Evolutionary conservation across 768 basidiomycete genomes (phyloP), one percentile per base, ranked within the genome.

Genomic region (Leucocoprinus leucothites): DNA sequence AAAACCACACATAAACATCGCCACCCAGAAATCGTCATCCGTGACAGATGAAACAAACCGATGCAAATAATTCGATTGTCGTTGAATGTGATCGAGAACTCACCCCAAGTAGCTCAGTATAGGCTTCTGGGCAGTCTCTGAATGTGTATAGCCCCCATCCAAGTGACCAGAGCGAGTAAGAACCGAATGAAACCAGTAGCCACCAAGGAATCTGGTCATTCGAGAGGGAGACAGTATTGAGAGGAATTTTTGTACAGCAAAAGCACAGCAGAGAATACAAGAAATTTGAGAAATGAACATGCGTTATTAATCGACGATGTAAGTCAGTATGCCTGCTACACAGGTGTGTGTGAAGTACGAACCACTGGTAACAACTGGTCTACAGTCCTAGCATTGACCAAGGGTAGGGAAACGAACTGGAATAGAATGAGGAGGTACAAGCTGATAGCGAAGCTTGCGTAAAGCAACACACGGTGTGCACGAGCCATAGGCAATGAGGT

Each of bases 101-200:
- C 64, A 87, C 87, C 63, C 67, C 63, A 60, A 89, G 72, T 51
- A 91, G 67, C 66, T 88, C 86, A 11, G 79, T 74, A 60, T 91
- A 89, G 3, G 90, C 89, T 60, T 91, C 88, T 38, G 88, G 86
- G 65, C 88, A 89, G 61, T 92, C 90, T 62, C 81, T 72, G 62
- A 90, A 87, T 2, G 84, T 84, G 60, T 83, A 79, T 41, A 91
- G 64, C 1, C 89, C 90, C 78, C 82, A 81, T 9, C 91, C 89
- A 18, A 92, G 80, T 9, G 85, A 87, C 71, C 82, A 83, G 9
- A 92, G 78, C 16, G 86, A 86, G 65, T 89, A 92, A 1, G 89
- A 83, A 11, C 91, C 91, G 59, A 90, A 90, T 1, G 85, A 74
- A 1, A 92, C 85, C 11, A 92, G 78, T 8, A 89, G 63, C 89